Evolutionary conservation across 2,329 filamentous ascomycete genomes (phyloP).

Genomic region (Fusarium tricinctum): DNA sequence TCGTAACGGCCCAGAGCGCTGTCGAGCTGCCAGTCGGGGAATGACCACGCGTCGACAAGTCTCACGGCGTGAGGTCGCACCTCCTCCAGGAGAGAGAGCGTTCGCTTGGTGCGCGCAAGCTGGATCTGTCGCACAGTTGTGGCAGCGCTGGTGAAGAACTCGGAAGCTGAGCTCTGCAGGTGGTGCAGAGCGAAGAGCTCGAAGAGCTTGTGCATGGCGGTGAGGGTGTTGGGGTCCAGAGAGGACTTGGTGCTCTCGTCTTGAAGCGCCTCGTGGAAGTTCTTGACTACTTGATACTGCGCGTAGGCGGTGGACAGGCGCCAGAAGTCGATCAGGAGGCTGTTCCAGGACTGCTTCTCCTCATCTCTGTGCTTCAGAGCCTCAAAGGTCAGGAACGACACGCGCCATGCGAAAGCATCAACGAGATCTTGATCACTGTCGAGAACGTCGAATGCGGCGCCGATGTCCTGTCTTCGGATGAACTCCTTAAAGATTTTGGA

Average conservation of each 20-base stretch:
- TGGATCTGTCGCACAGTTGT: slow-evolving; percentile 80
- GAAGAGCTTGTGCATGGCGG: slow-evolving; percentile 79
- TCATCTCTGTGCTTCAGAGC: slow-evolving; percentile 80
- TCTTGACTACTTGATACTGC: slow-evolving; percentile 83
- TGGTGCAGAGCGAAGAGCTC: slow-evolving; percentile 80
- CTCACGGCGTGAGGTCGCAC: slow-evolving; percentile 80
- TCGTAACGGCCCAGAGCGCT: slow-evolving; percentile 77
- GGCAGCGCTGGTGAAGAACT: slow-evolving; percentile 79
- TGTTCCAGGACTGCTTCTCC: slow-evolving; percentile 84
- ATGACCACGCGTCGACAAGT: slow-evolving; percentile 81
- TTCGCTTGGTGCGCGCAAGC: slow-evolving; percentile 74
- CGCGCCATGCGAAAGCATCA: slow-evolving; percentile 81
- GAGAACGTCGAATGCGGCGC: slow-evolving; percentile 82
- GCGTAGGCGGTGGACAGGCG: slow-evolving; percentile 80
- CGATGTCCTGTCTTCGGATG: slow-evolving; percentile 75
- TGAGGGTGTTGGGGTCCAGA: slow-evolving; percentile 69
- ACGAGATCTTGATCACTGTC: slow-evolving; percentile 78
- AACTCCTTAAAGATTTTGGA: slow-evolving; percentile 74
- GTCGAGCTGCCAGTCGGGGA: slow-evolving; percentile 84
- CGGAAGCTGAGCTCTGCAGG: slow-evolving; percentile 75
- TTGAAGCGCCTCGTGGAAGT: slow-evolving; percentile 67
- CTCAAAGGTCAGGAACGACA: slow-evolving; percentile 81
- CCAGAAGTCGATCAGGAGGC: slow-evolving; percentile 82
- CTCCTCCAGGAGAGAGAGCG: slow-evolving; percentile 78
- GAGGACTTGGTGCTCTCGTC: slow-evolving; percentile 64